Percentiles rank a stretch among this genome's conserved stretches.
Evolutionary conservation across 495 filamentous ascomycete species (phyloP).

Genomic region (Hypomontagnella submonticulosa): DNA sequence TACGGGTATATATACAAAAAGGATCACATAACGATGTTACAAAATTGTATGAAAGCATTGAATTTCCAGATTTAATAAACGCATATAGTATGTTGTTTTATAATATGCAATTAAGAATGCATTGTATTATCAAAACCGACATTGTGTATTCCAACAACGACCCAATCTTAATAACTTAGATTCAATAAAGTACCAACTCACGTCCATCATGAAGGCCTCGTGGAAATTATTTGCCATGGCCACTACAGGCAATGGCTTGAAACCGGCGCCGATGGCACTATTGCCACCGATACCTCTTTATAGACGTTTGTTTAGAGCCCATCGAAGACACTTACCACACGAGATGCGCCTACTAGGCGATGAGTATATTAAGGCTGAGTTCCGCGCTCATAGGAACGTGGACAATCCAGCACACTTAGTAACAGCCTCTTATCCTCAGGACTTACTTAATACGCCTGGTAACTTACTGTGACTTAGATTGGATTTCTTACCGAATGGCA

Average conservation of each 20-base stretch:
- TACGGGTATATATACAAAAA: no score
- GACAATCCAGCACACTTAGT: conserved; percentile 96
- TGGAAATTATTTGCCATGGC: conserved; percentile 48
- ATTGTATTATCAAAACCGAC: not conserved
- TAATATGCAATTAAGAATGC: no score
- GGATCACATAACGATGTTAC: no score
- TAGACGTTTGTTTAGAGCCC: conserved; percentile 83
- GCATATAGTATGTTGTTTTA: no score
- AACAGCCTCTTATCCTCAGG: conserved; percentile 40
- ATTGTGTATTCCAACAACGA: conserved; percentile 7
- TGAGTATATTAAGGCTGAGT: conserved; percentile 90
- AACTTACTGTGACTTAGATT: conserved; percentile 64
- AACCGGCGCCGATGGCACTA: conserved; percentile 74
- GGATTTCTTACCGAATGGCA: conserved; percentile 98
- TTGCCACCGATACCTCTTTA: conserved; percentile 93
- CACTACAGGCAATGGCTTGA: conserved; percentile 45
- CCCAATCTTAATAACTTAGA: not conserved
- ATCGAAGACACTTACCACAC: conserved; percentile 77
- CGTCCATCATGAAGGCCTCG: conserved; percentile 45
- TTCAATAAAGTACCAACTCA: conserved; percentile 8
- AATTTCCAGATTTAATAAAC: no score
- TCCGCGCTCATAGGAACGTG: conserved; percentile 78
- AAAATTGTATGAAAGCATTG: no score
- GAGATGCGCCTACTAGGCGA: conserved; percentile 88
- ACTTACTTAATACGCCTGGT: not conserved